These are phyloP conservation scores for Starmerella vaccinii DNA, from an alignment of 805 yeast species.

Conservation along the genomic window DNA sequence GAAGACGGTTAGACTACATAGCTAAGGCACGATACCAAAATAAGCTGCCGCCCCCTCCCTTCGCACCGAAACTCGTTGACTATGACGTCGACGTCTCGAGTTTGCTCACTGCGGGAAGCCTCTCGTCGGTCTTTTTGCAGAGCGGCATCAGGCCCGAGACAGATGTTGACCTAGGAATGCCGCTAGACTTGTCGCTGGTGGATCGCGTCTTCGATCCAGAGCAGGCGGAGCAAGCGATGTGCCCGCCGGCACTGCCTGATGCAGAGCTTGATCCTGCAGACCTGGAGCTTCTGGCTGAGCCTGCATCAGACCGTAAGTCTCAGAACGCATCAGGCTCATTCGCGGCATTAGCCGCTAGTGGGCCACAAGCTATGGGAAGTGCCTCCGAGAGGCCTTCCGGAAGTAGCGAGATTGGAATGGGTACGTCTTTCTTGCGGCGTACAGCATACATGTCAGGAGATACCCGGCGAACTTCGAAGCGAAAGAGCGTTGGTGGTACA, in stretches of 20 bases:
- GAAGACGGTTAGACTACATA: constrained; percentile 30
- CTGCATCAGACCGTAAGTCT: constrained; percentile 35
- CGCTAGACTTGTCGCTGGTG: constrained; percentile 55
- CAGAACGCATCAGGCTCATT: constrained; percentile 1
- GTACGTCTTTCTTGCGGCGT: constrained; percentile 35
- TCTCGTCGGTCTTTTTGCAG: constrained; percentile 40
- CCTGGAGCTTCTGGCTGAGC: constrained; percentile 66
- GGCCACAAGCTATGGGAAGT: constrained; percentile 3
- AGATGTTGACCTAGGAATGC: constrained; percentile 54
- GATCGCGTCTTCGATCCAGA: constrained; percentile 52
- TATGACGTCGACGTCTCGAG: constrained; percentile 39
- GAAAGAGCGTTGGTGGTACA: constrained; percentile 24
- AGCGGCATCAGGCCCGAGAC: constrained; percentile 44
- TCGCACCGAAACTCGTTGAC: constrained; percentile 75
- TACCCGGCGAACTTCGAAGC: constrained; percentile 29
- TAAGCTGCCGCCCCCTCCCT: constrained; percentile 83
- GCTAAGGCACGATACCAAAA: constrained; percentile 78
- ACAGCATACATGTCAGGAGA: constrained; percentile 83
- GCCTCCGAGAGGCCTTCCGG: background rate
- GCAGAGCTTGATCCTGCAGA: constrained; percentile 67
- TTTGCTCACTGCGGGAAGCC: constrained; percentile 43
- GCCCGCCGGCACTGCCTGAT: constrained; percentile 30
- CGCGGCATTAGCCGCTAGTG: constrained; percentile 2
- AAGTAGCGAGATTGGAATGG: constrained; percentile 21
- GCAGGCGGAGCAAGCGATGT: constrained; percentile 38